phyloP scores from a whole-genome alignment of 805 yeast genomes.

The Cyberlindnera saturnus region DNA sequence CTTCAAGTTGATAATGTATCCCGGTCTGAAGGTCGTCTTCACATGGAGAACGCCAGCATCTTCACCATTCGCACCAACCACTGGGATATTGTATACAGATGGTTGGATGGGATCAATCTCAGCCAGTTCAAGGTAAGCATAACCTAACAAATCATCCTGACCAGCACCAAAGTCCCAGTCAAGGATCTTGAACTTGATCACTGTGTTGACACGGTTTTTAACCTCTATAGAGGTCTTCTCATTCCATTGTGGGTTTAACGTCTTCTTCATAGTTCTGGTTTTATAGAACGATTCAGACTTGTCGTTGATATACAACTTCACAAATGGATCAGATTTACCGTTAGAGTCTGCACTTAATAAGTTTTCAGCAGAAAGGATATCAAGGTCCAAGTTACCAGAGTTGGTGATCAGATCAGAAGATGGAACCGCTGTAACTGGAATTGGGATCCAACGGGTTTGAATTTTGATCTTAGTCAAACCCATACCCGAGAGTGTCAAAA shows the following conservation, averaged over 20 bases:
- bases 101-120: conserved; percentile 56
- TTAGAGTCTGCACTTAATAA: conserved; percentile 83
- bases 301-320: conserved; percentile 62
- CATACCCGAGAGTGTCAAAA: conserved; percentile 48
- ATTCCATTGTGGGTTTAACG: conserved; percentile 84
- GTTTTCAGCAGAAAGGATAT: conserved; percentile 55
- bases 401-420: conserved; percentile 69
- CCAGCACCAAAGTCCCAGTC: conserved; percentile 96
- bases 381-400: conserved; percentile 63
- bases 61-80: conserved; percentile 35
- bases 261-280: conserved; percentile 78
- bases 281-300: conserved; percentile 53
- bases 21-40: conserved; percentile 61
- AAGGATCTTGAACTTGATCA: conserved; percentile 48
- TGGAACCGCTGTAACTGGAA: conserved; percentile 54
- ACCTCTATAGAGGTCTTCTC: conserved; percentile 56
- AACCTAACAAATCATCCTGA: conserved; percentile 77
- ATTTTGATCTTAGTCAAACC: conserved; percentile 48
- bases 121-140: conserved; percentile 48
- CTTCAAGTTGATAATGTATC: conserved; percentile 47
- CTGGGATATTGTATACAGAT: conserved; percentile 44
- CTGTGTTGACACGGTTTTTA: conserved; percentile 55
- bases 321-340: conserved; percentile 92
- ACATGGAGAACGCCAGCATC: conserved; percentile 58
- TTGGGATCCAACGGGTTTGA: conserved; percentile 76